Base-by-base conservation (phyloP, 2,329 filamentous ascomycete genomes). In the Fusarium pseudoanthophilum region DNA sequence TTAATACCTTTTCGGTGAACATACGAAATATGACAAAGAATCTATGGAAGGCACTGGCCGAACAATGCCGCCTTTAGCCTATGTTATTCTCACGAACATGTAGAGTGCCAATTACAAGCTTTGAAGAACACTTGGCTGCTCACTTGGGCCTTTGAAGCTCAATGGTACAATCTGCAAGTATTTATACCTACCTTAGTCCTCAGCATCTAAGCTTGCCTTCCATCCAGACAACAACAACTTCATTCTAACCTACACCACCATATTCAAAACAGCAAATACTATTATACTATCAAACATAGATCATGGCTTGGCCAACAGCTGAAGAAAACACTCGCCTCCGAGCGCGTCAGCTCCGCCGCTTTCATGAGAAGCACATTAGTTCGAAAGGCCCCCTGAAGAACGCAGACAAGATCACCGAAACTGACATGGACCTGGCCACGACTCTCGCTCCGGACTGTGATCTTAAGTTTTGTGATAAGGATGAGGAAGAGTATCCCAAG, bases 151-250 rank as follows among this genome's bases (percentile, higher is more conserved):
- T 7, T 11, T 2, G 11, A 34, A 32, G 4, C 5, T 49, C 10
- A 20, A 13, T 20, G 4, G 9, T 3, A 4, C 0, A 11, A 10
- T 15, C 0, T 26, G 4, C 2, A 20, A 14, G 1, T 52, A 52
- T 36, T 15, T 36, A 36, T 26, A 36, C 13, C 16, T 21, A 15
- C 4, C 9, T 20, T 15, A 7, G 18, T 8, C 16, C n/a, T 34
- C 9, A 26, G 3, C 3, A 36, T 26, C 16, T 36, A 7, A 7
- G 7, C 16, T 52, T 15, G 0, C 2, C 14, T 4, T 8, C 4
- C n/a, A 36, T 26, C 30, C 10, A 52, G 4, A 15, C 11, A 52
- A 15, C 9, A 6, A 21, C 8, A 6, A 6, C n/a, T 11, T 24
- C 11, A 18, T 20, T 21, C 3, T 7, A 52, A 11, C 7, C 16